phyloP scores from a whole-genome alignment of 352 stramenopile genomes.

The Phytophthora meadii region DNA sequence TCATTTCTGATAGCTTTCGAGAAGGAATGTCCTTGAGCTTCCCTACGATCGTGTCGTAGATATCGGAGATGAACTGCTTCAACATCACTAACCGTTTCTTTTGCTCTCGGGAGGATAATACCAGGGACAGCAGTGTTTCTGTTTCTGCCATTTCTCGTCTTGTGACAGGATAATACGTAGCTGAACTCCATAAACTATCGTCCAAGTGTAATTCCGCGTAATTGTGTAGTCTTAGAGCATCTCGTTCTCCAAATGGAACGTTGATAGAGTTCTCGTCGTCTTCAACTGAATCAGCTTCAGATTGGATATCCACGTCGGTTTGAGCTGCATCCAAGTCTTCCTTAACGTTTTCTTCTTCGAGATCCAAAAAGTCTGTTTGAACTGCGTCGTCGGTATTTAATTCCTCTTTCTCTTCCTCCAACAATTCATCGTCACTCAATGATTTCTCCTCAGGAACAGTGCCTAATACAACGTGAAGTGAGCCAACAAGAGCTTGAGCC shows the following conservation, averaged over 20 bases:
- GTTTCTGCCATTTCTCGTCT: constrained; percentile 12
- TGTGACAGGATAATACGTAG: constrained; percentile 35
- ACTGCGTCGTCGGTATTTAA: constrained; percentile 13
- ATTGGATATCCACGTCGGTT: background rate
- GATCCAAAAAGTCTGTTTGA: constrained; percentile 8
- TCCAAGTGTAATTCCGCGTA: constrained; percentile 38
- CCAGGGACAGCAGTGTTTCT: constrained; percentile 31
- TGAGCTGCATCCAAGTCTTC: constrained; percentile 4
- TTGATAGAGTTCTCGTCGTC: constrained; percentile 5
- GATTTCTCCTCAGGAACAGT: constrained; percentile 30
- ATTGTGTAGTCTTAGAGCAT: constrained; percentile 32
- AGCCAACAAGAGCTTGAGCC: constrained; percentile 34
- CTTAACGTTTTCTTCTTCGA: constrained; percentile 7
- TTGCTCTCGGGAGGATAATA: constrained; percentile 53
- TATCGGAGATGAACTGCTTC: constrained; percentile 77
- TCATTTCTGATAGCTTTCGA: constrained; percentile 23
- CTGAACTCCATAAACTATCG: constrained; percentile 48
- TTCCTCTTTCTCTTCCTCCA: constrained; percentile 10
- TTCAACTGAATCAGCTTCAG: background rate
- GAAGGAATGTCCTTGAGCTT: constrained; percentile 48
- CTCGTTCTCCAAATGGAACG: constrained; percentile 30
- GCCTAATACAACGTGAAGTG: constrained; percentile 35
- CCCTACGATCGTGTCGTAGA: constrained; percentile 72
- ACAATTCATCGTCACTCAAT: constrained; percentile 12
- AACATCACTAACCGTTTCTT: constrained; percentile 52